Evolutionary conservation across 1,284 basidiomycete species (phyloP), one percentile per base, ranked within the genome.

Genomic region (Malassezia cuniculi): DNA sequence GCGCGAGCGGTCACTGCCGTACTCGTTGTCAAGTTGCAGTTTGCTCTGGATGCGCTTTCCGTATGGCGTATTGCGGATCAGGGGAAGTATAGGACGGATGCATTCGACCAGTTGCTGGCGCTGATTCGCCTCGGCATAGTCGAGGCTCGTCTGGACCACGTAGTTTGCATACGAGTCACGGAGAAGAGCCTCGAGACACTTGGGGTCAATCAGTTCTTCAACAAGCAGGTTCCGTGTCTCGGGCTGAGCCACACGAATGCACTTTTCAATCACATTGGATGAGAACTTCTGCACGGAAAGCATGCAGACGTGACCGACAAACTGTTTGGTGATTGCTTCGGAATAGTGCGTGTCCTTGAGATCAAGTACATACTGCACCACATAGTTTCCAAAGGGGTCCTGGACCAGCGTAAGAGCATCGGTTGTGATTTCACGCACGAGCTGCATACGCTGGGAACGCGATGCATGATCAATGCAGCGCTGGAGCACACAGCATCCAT

Each of bases 231-330:
- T 93, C 46, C 93, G 80, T 29, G 89, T 85, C 63, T 71, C 81
- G 47, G 86, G 85, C 69, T 95, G 89, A 35, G 93, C 89, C 34
- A 97, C 93, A 36, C 93, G 87, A 62, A 99, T 78, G 69, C 93
- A 99, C 83, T 89, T 87, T 70, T 86, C 84, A 55, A 89, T 85
- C 43, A 87, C 84, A 68, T 89, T 89, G 43, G 82, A 93, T 67
- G 84, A 86, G 71, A 93, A 97, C 72, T 99, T 99, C 69, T 99
- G 93, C 27, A 95, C 89, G 9, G 89, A 95, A 36, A 99, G 74
- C 18, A 86, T 83, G 69, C 90, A 97, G 43, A 97, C 86, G 66
- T 97, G 95, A 59, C 93, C 90, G 40, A 85, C 74, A 70, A 97
- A 99, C 63, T 97, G 93, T 52, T 90, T 80, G 60, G 97, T 94